A percentile compares a stretch with the other conserved stretches of the same genome.
Conservation (phyloP, 2,329 filamentous ascomycete genomes). For the Arthroderma sp. region DNA sequence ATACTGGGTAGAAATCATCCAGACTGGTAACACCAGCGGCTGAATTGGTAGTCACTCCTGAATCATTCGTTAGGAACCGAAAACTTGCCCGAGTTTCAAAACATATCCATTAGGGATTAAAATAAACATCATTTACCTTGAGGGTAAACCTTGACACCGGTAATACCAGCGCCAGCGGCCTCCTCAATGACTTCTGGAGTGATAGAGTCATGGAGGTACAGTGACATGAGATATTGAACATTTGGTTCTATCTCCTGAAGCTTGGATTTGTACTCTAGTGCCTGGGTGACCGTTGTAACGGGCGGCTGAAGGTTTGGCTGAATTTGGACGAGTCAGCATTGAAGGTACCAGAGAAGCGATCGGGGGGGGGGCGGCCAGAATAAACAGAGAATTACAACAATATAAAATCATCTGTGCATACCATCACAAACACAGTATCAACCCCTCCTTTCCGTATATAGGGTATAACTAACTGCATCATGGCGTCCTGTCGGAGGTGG, state of each 20-base stretch:
- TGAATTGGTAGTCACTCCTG: conserved; percentile 48
- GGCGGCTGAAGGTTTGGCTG: conserved; percentile 56
- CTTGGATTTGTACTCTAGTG: conserved; percentile 53
- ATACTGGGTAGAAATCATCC: conserved; percentile 46
- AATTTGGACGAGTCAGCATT: background rate
- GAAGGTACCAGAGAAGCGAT: background rate
- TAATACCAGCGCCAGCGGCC: conserved; percentile 60
- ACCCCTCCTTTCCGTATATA: conserved; percentile 51
- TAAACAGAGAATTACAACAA: background rate
- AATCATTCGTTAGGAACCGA: background rate
- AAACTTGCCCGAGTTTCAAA: too few relatives aligned
- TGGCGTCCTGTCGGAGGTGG: conserved; percentile 55
- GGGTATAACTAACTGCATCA: conserved; percentile 47
- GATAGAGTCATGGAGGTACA: conserved; percentile 51
- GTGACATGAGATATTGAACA: conserved; percentile 61
- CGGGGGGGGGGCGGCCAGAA: too few relatives aligned
- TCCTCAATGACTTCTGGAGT: conserved; percentile 59
- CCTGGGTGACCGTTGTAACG: conserved; percentile 49
- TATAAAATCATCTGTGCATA: conserved; percentile 15
- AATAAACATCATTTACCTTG: conserved; percentile 11
- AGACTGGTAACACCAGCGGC: conserved; percentile 38
- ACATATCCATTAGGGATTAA: background rate
- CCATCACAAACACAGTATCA: conserved; percentile 49
- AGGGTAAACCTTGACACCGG: conserved; percentile 53
- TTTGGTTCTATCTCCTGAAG: conserved; percentile 49